Conservation (phyloP, 306 rosid species). For the Cucumis cinereus region DNA sequence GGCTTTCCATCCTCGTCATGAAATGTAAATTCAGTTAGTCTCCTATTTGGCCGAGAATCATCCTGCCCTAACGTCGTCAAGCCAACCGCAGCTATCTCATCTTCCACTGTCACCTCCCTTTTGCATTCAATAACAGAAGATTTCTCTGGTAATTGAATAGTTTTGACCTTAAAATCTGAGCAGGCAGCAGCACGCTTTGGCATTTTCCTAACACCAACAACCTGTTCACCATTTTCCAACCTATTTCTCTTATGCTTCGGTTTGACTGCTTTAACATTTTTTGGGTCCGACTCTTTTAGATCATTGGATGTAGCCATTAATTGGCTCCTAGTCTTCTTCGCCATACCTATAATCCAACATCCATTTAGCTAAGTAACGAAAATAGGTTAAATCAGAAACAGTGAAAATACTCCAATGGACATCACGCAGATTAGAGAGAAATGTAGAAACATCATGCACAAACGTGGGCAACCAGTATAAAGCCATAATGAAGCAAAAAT, state of each 20-base stretch:
- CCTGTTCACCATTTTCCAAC: slow-evolving; percentile 29
- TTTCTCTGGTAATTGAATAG: slow-evolving; percentile 34
- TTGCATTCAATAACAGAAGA: slow-evolving; percentile 37
- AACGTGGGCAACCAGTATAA: neutral
- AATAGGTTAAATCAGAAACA: neutral
- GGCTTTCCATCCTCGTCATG: slow-evolving; percentile 55
- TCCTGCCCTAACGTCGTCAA: slow-evolving; percentile 54
- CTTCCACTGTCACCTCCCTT: slow-evolving; percentile 47
- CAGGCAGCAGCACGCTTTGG: slow-evolving; percentile 84
- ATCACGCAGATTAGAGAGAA: neutral
- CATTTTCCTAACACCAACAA: slow-evolving; percentile 45
- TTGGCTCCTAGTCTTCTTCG: slow-evolving; percentile 2
- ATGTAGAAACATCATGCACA: neutral
- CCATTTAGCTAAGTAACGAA: neutral
- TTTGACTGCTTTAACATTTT: neutral
- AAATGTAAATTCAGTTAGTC: slow-evolving; percentile 56
- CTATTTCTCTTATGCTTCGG: slow-evolving; percentile 33
- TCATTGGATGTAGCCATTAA: slow-evolving; percentile 5
- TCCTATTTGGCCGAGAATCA: slow-evolving; percentile 53
- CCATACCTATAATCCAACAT: slow-evolving; percentile 4
- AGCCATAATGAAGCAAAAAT: neutral
- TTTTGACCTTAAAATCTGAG: slow-evolving; percentile 50
- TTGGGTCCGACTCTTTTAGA: neutral
- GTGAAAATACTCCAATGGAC: neutral
- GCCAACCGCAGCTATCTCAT: slow-evolving; percentile 50